These are phyloP conservation scores for Neoboletus magnificus DNA, from an alignment of 768 basidiomycete species.

Conservation along the genomic window DNA sequence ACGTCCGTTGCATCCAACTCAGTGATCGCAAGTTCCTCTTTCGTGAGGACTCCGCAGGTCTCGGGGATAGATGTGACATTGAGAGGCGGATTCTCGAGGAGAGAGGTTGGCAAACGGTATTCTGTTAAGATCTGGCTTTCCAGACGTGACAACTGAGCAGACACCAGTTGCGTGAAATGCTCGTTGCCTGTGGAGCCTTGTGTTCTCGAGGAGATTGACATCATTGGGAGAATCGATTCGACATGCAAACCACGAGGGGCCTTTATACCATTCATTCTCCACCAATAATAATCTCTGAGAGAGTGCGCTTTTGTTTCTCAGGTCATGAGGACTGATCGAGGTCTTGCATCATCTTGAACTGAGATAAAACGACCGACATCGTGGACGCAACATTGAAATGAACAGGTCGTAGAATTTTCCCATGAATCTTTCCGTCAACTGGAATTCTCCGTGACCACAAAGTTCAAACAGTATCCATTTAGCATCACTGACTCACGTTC, in stretches of 20 bases:
- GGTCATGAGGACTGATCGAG: neutral
- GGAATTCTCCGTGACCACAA: neutral
- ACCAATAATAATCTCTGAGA: neutral
- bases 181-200: slow-evolving; percentile 21
- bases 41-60: slow-evolving; percentile 30
- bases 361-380: neutral
- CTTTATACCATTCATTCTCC: neutral
- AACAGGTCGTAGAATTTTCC: neutral
- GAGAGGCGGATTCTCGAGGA: slow-evolving; percentile 23
- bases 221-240: slow-evolving; percentile 3
- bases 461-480: neutral
- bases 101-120: slow-evolving; percentile 13
- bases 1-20: slow-evolving; percentile 38
- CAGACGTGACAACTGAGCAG: slow-evolving; percentile 16
- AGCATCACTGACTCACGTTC: neutral
- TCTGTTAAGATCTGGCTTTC: slow-evolving; percentile 21
- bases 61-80: slow-evolving; percentile 34
- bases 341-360: neutral
- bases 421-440: neutral
- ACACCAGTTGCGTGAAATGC: slow-evolving; percentile 16
- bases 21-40: slow-evolving; percentile 33
- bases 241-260: neutral
- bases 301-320: neutral
- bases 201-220: slow-evolving; percentile 21
- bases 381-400: neutral